Evolutionary conservation across 129 eudicot species (phyloP), one percentile per base, ranked within the genome.

Genomic region (Chrysanthemum lavandulifolium): DNA sequence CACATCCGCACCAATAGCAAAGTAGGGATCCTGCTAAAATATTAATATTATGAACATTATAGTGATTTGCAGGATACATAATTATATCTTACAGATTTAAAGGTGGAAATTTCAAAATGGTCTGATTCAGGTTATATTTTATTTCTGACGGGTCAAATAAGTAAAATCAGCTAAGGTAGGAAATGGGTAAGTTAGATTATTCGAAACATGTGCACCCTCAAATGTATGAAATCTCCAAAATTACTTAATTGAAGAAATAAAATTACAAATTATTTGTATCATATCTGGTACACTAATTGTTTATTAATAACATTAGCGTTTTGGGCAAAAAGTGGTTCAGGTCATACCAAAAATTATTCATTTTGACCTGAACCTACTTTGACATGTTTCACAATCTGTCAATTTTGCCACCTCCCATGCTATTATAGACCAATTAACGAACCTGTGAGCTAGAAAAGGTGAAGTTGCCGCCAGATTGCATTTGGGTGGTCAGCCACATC

Each of bases 381-480:
- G 54, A 10, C 75, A 33, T 1, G 40, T 56, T 70, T 18, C 66
- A 11, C 65, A 71, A 71, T 13, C 66, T 4, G 31, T 25, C 76
- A 56, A 7, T 56, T 69, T 58, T 58, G 57, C 57, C 21, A 57
- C 67, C 55, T 57, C 76, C 58, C 76, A 52, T 61, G 43, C 57
- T 57, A 66, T 56, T 16, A 73, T 65, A 66, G 27, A 51, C 69
- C 45, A 47, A 13, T 15, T 12, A 76, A 60, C 73, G 23, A 56
- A 94, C 99, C 97, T 95, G 99, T 40, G 88, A 82, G 75, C 97
- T 82, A 81, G 99, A 95, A 80, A 95, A 95, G 47, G 99, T 90
- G 78, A 91, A 95, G 88, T 91, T 95, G 57, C 99, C 99, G 68
- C 99, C 99, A 80, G 95, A 88, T 74, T 88, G 94, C 84, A 95